These are phyloP conservation scores for bread wheat (Triticum aestivum) DNA, from an alignment of 176 grass and related monocot genomes.

Conservation along the genomic window IWGSC_CS_RefSeq_v2.1 NC_057804.1:652904779-652905278, in stretches of 20 bases:
- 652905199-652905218: not conserved
- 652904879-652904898: too few relatives aligned
- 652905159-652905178: conserved; percentile 28
- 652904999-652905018: not conserved
- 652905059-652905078: not conserved
- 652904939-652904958: not conserved
- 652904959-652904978: not conserved
- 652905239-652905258: not conserved
- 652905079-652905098: not conserved
- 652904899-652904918: too few relatives aligned
- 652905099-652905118: conserved; percentile 25
- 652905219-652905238: conserved; percentile 20
- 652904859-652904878: too few relatives aligned
- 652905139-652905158: conserved; percentile 17
- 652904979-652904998: not conserved
- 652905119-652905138: conserved; percentile 19
- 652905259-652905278: not conserved
- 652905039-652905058: not conserved
- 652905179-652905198: not conserved
- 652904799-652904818: too few relatives aligned
- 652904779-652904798: too few relatives aligned
- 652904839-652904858: too few relatives aligned
- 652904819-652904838: too few relatives aligned
- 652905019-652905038: not conserved
- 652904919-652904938: too few relatives aligned